Percentiles rank a stretch among this genome's conserved stretches.
These are phyloP conservation scores for Xylariaceae sp. DNA, from an alignment of 2,329 filamentous ascomycete genomes.

Conservation along the genomic window DNA sequence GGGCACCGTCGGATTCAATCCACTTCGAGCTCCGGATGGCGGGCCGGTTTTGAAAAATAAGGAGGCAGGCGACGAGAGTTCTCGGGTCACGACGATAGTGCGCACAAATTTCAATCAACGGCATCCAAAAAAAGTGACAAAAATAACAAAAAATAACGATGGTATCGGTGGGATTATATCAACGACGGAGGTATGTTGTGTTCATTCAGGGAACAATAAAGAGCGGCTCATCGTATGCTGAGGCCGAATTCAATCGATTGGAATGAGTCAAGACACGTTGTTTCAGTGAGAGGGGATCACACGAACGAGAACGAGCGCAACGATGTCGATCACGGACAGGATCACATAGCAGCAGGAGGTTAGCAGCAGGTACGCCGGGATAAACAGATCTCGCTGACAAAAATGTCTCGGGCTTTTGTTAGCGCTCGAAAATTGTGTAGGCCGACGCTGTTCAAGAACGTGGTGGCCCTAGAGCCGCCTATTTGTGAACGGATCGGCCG, in stretches of 20 bases:
- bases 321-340: not conserved
- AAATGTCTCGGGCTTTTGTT: not conserved
- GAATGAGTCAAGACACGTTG: not conserved
- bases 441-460: too few relatives aligned
- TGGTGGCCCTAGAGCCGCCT: too few relatives aligned
- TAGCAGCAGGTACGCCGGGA: too few relatives aligned
- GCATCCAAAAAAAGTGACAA: not conserved
- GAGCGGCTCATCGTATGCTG: not conserved
- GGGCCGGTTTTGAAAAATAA: not conserved
- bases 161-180: not conserved
- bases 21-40: not conserved
- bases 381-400: not conserved
- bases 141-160: not conserved
- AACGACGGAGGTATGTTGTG: not conserved
- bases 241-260: not conserved
- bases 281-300: not conserved
- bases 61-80: not conserved
- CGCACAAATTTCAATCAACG: not conserved
- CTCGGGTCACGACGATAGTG: not conserved
- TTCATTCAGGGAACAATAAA: not conserved
- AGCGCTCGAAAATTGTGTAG: not conserved
- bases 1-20: not conserved
- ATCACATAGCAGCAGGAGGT: too few relatives aligned
- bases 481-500: too few relatives aligned
- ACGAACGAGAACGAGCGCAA: not conserved